Base-by-base conservation (phyloP, 805 yeast species). In the Yarrowia sp. region DNA sequence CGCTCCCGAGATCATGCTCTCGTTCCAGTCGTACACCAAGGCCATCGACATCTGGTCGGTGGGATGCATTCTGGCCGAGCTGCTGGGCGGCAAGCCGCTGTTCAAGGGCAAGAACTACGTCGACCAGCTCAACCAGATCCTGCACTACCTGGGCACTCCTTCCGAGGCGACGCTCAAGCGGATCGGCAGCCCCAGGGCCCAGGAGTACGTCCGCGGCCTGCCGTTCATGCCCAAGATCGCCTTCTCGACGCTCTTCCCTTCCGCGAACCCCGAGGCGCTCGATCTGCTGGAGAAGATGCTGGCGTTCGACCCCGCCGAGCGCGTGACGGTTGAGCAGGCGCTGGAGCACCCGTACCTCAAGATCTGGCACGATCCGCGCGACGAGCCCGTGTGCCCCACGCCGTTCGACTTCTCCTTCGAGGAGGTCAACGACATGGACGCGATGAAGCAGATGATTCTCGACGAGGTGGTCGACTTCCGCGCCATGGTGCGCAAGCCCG, bases 31-130 rank as follows among this genome's bases (percentile, higher is more conserved):
- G 63, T 93, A 93, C 74, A 89, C 98, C 6, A 92, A 90, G 76
- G 97, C 99, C 22, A 93, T 94, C 64, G 99, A 94, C 73, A 82
- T 94, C 63, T 94, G 99, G 99, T 90, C 97, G 0, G 96, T 94
- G 19, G 99, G 99, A 2, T 94, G 99, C 76, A 92, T 94, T 63
- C 77, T 94, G 61, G 99, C 98, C 1, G 99, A 94, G 72, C 80
- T 94, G 65, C 76, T 94, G 18, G 96, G 96, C 2, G 92, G 97
- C 0, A 83, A 84, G 68, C 97, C 99, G 1, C 80, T 94, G 21
- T 94, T 94, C 76, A 87, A 93, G 67, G 99, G 99, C 4, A 88
- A 88, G 72, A 98, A 94, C 76, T 94, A 93, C 71, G 97, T 93
- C 29, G 96, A 94, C 72, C 99, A 94, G 74, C 78, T 94, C 71